Base-by-base conservation (phyloP, 129 eudicot genomes). In the Logfia minima region DNA sequence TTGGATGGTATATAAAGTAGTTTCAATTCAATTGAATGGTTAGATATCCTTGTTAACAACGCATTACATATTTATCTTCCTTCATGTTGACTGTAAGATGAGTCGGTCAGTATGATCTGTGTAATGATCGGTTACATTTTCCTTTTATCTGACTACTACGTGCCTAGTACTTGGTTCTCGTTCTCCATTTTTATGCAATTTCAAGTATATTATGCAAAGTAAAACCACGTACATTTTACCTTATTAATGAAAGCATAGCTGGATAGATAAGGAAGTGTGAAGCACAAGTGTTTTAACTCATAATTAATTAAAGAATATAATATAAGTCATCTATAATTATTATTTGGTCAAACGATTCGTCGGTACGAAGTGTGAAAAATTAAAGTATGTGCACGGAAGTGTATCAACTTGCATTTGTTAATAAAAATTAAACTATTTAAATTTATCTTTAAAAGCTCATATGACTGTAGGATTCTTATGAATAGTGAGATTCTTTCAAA, bases 341-440 rank as follows among this genome's bases (percentile, higher is more conserved):
- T 1, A 7, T 21, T 59, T 59, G 64, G 64, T 59, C 29, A 21
- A 58, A 6, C 9, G 64, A 59, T 59, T 59, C 64, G 23, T 59
- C 23, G 64, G 64, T 59, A 59, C 64, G 64, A 59, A 19, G 64
- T 59, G 64, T 59, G 28, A 59, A 21, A 59, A 21, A 59, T 59
- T 59, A 59, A 59, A 59, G 29, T 59, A 59, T 59, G 64, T 59
- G 64, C 63, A 1, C 63, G 24, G 28, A 58, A 58, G 63, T 19
- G 13, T 59, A 8, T 58, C 64, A 59, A 59, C 26, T 59, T 59
- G 23, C 26, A 59, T 1, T 35, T 35, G 41, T 35, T 35, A 35
- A 35, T 35, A 35, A 35, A 35, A 35, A 35, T 6, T 4, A 6
- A 34, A 34, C 22, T 56, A 56, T 18, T 8, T 56, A 17, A n/a